Percentiles rank a stretch among this genome's conserved stretches.
Evolutionary conservation across 2,329 filamentous ascomycete species (phyloP).

Genomic region (Torrubiella hemipterigena): DNA sequence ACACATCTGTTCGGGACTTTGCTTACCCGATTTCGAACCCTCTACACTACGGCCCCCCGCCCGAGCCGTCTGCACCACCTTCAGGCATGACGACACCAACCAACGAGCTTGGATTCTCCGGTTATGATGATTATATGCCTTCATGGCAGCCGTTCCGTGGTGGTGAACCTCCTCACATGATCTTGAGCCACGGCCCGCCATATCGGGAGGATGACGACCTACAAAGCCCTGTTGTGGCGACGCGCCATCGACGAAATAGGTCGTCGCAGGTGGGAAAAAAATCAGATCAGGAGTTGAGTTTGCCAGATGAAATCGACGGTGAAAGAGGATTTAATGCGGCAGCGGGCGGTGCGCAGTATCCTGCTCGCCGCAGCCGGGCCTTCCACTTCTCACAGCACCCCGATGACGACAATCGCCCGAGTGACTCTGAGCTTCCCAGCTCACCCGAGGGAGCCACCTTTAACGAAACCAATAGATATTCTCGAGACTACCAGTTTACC

Average conservation of each 20-base stretch:
- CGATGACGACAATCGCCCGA: slow-evolving; percentile 39
- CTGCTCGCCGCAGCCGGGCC: slow-evolving; percentile 44
- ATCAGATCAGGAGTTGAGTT: slow-evolving; percentile 28
- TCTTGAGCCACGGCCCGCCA: slow-evolving; percentile 78
- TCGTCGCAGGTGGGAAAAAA: slow-evolving; percentile 43
- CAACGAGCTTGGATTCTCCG: slow-evolving; percentile 62
- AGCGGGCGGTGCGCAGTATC: slow-evolving; percentile 62
- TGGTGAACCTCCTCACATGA: slow-evolving; percentile 67
- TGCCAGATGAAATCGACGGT: slow-evolving; percentile 38
- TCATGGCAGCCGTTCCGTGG: slow-evolving; percentile 47
- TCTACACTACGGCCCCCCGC: slow-evolving; percentile 87
- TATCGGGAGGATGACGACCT: slow-evolving; percentile 95
- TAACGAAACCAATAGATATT: slow-evolving; percentile 72
- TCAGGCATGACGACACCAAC: slow-evolving; percentile 77
- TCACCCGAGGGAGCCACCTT: slow-evolving; percentile 41
- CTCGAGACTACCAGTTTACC: slow-evolving; percentile 85
- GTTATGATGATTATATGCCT: slow-evolving; percentile 42
- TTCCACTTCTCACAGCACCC: slow-evolving; percentile 28
- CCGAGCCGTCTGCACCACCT: slow-evolving; percentile 54
- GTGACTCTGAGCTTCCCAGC: slow-evolving; percentile 47
- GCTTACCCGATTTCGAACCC: slow-evolving; percentile 76
- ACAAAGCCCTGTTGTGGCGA: slow-evolving; percentile 79
- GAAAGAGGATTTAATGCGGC: slow-evolving; percentile 57
- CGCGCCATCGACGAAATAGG: slow-evolving; percentile 77
- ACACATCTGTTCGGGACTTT: slow-evolving; percentile 91